Evolutionary conservation across 2,329 filamentous ascomycete genomes (phyloP).

Genomic region (Fusarium sublunatum): DNA sequence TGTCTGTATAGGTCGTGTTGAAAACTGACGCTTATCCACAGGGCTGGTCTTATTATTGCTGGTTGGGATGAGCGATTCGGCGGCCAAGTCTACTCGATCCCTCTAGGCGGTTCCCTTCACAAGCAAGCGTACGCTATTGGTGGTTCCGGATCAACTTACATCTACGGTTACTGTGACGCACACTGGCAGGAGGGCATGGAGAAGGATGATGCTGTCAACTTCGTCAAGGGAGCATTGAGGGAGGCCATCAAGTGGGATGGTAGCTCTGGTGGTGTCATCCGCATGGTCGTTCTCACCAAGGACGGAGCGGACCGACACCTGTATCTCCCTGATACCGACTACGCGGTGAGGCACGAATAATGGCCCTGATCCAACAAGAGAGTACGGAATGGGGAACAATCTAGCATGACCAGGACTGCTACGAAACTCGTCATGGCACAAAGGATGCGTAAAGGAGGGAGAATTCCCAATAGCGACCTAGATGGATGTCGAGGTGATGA

Average conservation of each 20-base stretch:
- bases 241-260: conserved; percentile 99
- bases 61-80: conserved; percentile 96
- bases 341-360: conserved; percentile 76
- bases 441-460: conserved; percentile 18
- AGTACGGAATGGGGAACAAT: conserved; percentile 18
- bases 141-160: conserved; percentile 97
- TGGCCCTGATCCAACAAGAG: conserved; percentile 34
- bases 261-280: conserved; percentile 96
- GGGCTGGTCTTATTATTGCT: conserved; percentile 97
- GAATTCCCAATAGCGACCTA: conserved; percentile 8
- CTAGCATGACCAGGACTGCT: conserved; percentile 26
- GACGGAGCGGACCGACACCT: conserved; percentile 92
- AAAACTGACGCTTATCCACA: conserved; percentile 52
- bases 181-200: conserved; percentile 97
- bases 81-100: conserved; percentile 97
- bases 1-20: not conserved
- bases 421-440: conserved; percentile 34
- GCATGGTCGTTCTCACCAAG: conserved; percentile 94
- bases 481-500: conserved; percentile 16
- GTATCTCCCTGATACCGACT: conserved; percentile 93
- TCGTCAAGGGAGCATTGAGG: conserved; percentile 89
- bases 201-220: conserved; percentile 87
- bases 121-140: conserved; percentile 97
- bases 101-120: conserved; percentile 94
- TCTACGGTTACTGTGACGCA: conserved; percentile 98